phyloP scores from a whole-genome alignment of 1,284 basidiomycete species.

The Cutaneotrichosporon sp. region DNA sequence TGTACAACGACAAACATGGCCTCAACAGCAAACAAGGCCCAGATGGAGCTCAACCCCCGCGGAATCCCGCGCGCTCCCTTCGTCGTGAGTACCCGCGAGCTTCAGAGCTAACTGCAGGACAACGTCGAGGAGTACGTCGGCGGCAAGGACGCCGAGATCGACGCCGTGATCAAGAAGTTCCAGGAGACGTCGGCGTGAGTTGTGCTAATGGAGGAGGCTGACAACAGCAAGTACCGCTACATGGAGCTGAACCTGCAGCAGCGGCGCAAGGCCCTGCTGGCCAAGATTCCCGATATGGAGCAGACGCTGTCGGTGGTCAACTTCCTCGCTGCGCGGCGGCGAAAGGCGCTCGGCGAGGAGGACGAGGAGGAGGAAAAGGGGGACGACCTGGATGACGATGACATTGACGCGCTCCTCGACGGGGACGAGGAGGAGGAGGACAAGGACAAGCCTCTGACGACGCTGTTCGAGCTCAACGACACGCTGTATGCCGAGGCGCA shows the following conservation, averaged over 20 bases:
- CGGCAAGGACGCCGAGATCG: constrained; percentile 74
- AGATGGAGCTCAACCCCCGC: constrained; percentile 71
- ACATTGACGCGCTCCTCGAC: constrained; percentile 54
- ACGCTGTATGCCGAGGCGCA: constrained; percentile 91
- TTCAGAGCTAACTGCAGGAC: constrained; percentile 55
- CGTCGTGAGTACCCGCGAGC: constrained; percentile 64
- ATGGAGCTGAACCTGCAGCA: constrained; percentile 90
- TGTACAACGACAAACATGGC: constrained; percentile 15
- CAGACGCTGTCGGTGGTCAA: constrained; percentile 91
- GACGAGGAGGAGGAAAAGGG: constrained; percentile 49
- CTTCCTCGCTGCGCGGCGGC: constrained; percentile 71
- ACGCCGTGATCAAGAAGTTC: constrained; percentile 76
- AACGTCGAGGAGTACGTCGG: constrained; percentile 87
- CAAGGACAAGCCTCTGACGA: constrained; percentile 63
- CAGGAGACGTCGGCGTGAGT: constrained; percentile 88
- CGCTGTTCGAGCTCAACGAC: constrained; percentile 94
- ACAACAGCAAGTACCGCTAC: constrained; percentile 89
- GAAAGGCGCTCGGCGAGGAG: constrained; percentile 44
- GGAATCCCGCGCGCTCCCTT: constrained; percentile 96
- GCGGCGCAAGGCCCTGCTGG: constrained; percentile 75
- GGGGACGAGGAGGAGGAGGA: constrained; percentile 55
- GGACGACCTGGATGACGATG: constrained; percentile 50
- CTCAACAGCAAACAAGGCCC: constrained; percentile 24
- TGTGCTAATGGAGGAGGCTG: constrained; percentile 9
- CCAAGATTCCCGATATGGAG: constrained; percentile 95